Evolutionary conservation across 345 rosid species (phyloP).

Genomic region (Geranium brycei): DNA sequence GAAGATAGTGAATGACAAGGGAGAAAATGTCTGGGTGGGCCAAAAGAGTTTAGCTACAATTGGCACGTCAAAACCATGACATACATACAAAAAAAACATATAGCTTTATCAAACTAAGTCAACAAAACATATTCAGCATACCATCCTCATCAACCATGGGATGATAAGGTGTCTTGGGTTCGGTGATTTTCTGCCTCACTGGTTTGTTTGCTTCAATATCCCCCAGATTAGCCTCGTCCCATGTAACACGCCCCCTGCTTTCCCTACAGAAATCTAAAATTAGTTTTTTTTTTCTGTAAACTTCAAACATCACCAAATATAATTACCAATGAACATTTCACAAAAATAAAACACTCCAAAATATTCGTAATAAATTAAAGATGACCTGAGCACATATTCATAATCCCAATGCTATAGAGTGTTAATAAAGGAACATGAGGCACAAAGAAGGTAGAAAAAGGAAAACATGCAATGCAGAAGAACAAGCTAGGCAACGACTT

Average conservation of each 20-base stretch:
- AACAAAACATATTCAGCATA: slow-evolving; percentile 15
- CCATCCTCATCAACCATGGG: slow-evolving; percentile 90
- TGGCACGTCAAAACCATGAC: neutral
- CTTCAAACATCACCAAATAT: slow-evolving; percentile 1
- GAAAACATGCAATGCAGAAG: neutral
- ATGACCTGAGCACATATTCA: neutral
- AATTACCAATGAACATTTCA: no score
- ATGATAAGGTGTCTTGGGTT: slow-evolving; percentile 96
- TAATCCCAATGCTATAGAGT: neutral
- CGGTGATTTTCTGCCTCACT: slow-evolving; percentile 90
- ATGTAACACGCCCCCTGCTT: slow-evolving; percentile 54
- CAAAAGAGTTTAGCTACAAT: neutral
- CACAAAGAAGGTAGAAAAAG: neutral
- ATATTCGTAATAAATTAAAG: neutral
- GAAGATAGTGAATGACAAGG: neutral
- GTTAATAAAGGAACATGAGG: neutral
- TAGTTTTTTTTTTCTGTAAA: neutral
- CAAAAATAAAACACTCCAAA: neutral
- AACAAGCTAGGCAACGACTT: neutral
- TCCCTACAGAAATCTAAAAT: slow-evolving; percentile 10
- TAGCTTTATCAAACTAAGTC: neutral
- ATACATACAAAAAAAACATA: neutral
- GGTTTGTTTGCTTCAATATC: slow-evolving; percentile 97
- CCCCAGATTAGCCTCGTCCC: slow-evolving; percentile 80
- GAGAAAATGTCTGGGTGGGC: neutral